Evolutionary conservation across 2,329 filamentous ascomycete species (phyloP), one percentile per base, ranked within the genome.

Genomic region (Coniochaeta hoffmannii): DNA sequence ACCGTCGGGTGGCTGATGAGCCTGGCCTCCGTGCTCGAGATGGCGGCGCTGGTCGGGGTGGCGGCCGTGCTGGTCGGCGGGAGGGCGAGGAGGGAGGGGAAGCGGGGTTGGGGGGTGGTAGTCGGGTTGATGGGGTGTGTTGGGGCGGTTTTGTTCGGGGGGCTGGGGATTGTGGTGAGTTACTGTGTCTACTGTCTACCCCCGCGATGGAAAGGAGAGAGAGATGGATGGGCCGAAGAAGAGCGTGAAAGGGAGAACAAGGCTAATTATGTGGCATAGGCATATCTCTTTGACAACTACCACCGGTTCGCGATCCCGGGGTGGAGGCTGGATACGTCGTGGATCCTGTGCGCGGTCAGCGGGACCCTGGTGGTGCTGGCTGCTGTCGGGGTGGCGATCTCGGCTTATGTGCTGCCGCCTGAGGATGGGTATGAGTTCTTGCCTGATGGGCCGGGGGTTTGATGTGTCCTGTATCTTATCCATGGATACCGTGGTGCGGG

Each of bases 1-100:
- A 90, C 85, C 26, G 85, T 90, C 34, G 91, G 89, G 24, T 97
- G 97, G 72, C 73, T 96, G 60, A 90, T 96, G 75, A 89, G 86
- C 53, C 89, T 97, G 63, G 82, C 88, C 8, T 82, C 90, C 35
- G 85, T 96, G n/a, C 69, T 94, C 36, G 87, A 96, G 70, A 80
- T 94, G 38, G 90, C 88, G 55, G 85, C 85, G 7, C 72, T 96
- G n/a, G 85, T 96, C 28, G 83, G 86, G 17, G 96, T 93, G 70
- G 66, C 86, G 30, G 82, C 95, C 52, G 83, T 96, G 50, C 74
- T 97, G 61, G 73, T 79, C 1, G 91, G 92, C 17, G 90, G 91
- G 34, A 88, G 90, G 68, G 83, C 86, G 64, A 86, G 88, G 72
- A 79, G 93, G 55, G 88, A 91, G 69, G 81, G 78, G 15, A n/a